Evolutionary conservation across 768 basidiomycete species (phyloP).

Genomic region (Daedaleopsis sinensis): DNA sequence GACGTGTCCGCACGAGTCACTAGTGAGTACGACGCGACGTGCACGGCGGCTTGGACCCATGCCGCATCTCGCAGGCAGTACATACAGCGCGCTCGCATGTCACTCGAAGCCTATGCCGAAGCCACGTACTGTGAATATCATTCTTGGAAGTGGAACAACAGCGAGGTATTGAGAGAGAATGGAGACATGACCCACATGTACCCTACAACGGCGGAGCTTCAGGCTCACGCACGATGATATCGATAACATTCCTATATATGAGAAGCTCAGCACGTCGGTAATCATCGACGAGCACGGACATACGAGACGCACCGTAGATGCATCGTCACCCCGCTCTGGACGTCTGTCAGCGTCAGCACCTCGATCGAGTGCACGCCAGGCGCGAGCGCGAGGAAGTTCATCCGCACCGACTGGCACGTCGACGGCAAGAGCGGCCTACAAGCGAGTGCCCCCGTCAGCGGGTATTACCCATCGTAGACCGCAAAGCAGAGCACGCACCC

Average conservation of each 20-base stretch:
- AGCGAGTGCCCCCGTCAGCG: too few relatives aligned
- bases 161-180: too few relatives aligned
- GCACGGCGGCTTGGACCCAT: too few relatives aligned
- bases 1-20: too few relatives aligned
- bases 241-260: conserved; percentile 66
- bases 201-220: background rate
- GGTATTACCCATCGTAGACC: background rate
- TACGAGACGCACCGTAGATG: conserved; percentile 62
- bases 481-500: conserved; percentile 54
- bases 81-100: too few relatives aligned
- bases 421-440: conserved; percentile 73
- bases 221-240: conserved; percentile 70
- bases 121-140: too few relatives aligned
- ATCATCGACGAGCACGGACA: background rate
- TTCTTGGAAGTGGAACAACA: too few relatives aligned
- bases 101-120: too few relatives aligned
- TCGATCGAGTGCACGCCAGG: conserved; percentile 82
- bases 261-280: background rate
- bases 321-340: conserved; percentile 71
- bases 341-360: conserved; percentile 70
- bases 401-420: conserved; percentile 86
- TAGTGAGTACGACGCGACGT: too few relatives aligned
- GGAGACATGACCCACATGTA: too few relatives aligned
- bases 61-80: too few relatives aligned
- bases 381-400: conserved; percentile 81